Evolutionary conservation across 2,329 filamentous ascomycete species (phyloP).

Genomic region (Clarireedia hainanense): DNA sequence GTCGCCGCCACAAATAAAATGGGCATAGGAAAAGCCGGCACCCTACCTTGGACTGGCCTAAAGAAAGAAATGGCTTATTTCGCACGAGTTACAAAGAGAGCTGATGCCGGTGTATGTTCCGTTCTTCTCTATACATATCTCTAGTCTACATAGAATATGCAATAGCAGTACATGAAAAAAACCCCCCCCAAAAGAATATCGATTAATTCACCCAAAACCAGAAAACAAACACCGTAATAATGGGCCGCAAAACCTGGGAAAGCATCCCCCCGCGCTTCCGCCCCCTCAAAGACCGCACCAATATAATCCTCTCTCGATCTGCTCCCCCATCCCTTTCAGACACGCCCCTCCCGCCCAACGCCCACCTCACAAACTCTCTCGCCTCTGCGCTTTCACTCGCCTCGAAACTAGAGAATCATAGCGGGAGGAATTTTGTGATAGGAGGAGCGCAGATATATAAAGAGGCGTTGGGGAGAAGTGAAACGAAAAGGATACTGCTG

Average conservation of each 20-base stretch:
- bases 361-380: too few species aligned
- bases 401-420: neutral
- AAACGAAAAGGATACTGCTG: constrained; percentile 57
- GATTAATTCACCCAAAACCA: constrained; percentile 1
- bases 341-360: too few species aligned
- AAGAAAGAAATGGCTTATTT: constrained; percentile 95
- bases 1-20: constrained; percentile 85
- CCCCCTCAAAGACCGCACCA: constrained; percentile 71
- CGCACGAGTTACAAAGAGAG: constrained; percentile 68
- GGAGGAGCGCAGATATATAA: constrained; percentile 83
- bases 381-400: neutral
- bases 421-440: constrained; percentile 60
- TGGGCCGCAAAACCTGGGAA: constrained; percentile 97
- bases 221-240: constrained; percentile 68
- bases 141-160: too few species aligned
- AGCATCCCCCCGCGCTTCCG: constrained; percentile 73
- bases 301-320: constrained; percentile 64
- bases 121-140: too few species aligned
- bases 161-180: too few species aligned
- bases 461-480: constrained; percentile 52
- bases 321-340: neutral
- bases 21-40: constrained; percentile 76
- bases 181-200: too few species aligned
- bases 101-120: constrained; percentile 33
- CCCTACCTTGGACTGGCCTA: constrained; percentile 81